Conservation (phyloP, 2,329 filamentous ascomycete genomes). For the Aspergillus alliaceus region DNA sequence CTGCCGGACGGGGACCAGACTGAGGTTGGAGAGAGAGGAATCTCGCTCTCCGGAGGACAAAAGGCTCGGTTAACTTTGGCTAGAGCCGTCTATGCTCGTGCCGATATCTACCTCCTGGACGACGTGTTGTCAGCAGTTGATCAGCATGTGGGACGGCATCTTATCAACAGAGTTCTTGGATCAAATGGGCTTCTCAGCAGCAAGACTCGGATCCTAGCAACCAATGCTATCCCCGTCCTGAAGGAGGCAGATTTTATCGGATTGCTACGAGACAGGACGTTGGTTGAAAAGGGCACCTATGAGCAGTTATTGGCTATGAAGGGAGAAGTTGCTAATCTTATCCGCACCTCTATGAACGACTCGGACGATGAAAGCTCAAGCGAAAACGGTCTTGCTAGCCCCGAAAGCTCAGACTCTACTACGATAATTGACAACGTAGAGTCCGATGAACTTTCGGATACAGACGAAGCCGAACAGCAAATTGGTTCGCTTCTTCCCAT, state of each 20-base stretch:
- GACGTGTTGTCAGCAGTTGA: conserved; percentile 97
- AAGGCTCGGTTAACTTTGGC: conserved; percentile 92
- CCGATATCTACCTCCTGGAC: conserved; percentile 94
- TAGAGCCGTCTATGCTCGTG: conserved; percentile 89
- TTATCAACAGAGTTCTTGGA: conserved; percentile 92
- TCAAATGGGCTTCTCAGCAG: conserved; percentile 75
- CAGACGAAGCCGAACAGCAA: conserved; percentile 66
- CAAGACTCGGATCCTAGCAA: conserved; percentile 91
- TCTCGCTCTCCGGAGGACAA: conserved; percentile 92
- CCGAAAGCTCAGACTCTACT: conserved; percentile 65
- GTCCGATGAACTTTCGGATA: conserved; percentile 50
- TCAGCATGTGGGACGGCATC: conserved; percentile 90
- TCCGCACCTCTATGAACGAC: conserved; percentile 66
- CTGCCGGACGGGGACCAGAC: conserved; percentile 96
- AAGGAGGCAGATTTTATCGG: conserved; percentile 87
- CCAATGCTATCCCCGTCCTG: conserved; percentile 90
- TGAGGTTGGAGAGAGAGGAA: conserved; percentile 93
- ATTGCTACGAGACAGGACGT: conserved; percentile 76
- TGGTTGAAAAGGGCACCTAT: conserved; percentile 87
- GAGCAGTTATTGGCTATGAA: conserved; percentile 91
- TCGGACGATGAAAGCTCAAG: conserved; percentile 46
- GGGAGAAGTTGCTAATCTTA: conserved; percentile 80
- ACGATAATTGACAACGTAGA: conserved; percentile 52
- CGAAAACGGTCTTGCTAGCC: conserved; percentile 61
- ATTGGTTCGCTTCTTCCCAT: conserved; percentile 77